These are phyloP conservation scores for Botrytis paeoniae DNA, from an alignment of 2,329 filamentous ascomycete genomes.

Conservation along the genomic window DNA sequence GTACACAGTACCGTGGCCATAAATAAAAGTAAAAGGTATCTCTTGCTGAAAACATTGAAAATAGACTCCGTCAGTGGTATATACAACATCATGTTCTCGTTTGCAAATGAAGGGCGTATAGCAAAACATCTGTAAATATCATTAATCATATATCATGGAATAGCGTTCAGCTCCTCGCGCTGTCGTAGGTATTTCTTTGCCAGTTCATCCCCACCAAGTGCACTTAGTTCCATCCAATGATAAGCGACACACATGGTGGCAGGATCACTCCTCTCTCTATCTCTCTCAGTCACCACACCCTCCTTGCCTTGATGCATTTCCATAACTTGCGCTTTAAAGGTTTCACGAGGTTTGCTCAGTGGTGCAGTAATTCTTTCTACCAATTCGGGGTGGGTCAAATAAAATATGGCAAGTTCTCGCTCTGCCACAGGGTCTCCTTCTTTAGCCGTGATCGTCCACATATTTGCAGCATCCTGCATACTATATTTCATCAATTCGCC, in stretches of 20 bases:
- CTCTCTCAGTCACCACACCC: conserved; percentile 46
- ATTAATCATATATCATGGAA: conserved; percentile 29
- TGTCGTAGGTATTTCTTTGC: conserved; percentile 80
- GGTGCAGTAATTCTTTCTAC: conserved; percentile 78
- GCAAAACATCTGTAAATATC: conserved; percentile 5
- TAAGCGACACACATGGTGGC: conserved; percentile 90
- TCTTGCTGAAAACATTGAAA: conserved; percentile 16
- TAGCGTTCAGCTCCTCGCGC: conserved; percentile 38
- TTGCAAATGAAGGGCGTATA: conserved; percentile 1
- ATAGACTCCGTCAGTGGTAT: conserved; percentile 14
- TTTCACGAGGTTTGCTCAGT: conserved; percentile 77
- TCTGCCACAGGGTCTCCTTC: conserved; percentile 88
- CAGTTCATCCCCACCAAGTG: conserved; percentile 79
- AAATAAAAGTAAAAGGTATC: conserved; percentile 17
- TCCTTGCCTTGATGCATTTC: conserved; percentile 56
- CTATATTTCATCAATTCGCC: conserved; percentile 57
- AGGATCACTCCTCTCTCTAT: conserved; percentile 69
- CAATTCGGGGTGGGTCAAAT: conserved; percentile 85
- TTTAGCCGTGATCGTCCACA: conserved; percentile 91
- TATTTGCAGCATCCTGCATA: conserved; percentile 77
- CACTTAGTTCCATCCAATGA: conserved; percentile 95
- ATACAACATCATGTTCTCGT: conserved; percentile 10
- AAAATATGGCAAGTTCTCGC: conserved; percentile 88
- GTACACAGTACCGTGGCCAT: conserved; percentile 2
- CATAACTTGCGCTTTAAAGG: conserved; percentile 87